Percentiles rank a stretch among this genome's conserved stretches.
Conservation (phyloP, 2,329 filamentous ascomycete species). For the Fusarium nurragi region DNA sequence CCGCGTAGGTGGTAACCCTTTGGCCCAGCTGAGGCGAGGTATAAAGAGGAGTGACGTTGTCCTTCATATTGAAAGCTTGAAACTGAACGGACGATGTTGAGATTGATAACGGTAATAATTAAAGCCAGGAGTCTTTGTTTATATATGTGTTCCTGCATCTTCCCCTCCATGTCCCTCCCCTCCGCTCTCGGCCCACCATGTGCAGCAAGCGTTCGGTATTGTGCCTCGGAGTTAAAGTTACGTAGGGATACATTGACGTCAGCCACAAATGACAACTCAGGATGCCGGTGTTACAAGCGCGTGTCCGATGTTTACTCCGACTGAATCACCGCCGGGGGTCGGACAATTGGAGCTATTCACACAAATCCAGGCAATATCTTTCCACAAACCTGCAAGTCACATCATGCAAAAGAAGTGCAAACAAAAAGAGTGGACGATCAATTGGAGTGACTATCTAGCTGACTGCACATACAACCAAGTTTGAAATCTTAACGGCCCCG, state of each 20-base stretch:
- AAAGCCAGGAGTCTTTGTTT: neutral
- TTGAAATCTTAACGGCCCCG: neutral
- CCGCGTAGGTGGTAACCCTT: constrained; percentile 56
- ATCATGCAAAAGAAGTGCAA: neutral
- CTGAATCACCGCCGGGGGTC: neutral
- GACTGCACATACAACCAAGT: constrained; percentile 1
- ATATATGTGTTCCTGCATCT: constrained; percentile 8
- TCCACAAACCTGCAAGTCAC: neutral
- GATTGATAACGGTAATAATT: neutral
- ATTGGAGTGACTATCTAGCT: constrained; percentile 19
- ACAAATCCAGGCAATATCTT: neutral
- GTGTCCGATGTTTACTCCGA: constrained; percentile 30
- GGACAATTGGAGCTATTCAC: constrained; percentile 6
- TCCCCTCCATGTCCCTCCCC: constrained; percentile 6
- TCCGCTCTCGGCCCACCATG: constrained; percentile 25
- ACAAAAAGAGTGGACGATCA: constrained; percentile 27
- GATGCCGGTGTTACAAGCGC: constrained; percentile 5
- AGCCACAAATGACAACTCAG: constrained; percentile 8
- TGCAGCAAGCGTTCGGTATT: constrained; percentile 11
- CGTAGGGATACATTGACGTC: constrained; percentile 4
- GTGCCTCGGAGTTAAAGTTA: constrained; percentile 28
- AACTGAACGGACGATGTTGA: neutral
- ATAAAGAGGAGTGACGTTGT: constrained; percentile 53
- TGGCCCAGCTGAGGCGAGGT: constrained; percentile 53
- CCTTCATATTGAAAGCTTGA: constrained; percentile 51